A percentile compares a stretch with the other conserved stretches of the same genome.
Evolutionary conservation across 2,329 filamentous ascomycete genomes (phyloP).

Genomic region (Colletotrichum kahawae): DNA sequence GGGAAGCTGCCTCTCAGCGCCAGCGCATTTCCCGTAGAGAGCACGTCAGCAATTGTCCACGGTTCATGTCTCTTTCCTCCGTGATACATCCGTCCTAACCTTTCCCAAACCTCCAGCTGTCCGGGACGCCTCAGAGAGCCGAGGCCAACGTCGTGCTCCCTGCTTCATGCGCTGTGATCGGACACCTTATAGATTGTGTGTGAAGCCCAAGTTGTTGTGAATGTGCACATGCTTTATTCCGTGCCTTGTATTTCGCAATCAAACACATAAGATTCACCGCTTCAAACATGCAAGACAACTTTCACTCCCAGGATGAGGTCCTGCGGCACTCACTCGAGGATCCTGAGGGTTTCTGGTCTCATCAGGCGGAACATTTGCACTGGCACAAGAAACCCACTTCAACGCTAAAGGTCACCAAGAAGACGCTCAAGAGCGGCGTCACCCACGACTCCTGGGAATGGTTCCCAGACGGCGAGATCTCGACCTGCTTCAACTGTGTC

Average conservation of each 20-base stretch:
- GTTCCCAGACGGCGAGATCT: constrained; percentile 89
- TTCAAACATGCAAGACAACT: constrained; percentile 23
- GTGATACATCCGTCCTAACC: neutral
- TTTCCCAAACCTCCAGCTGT: neutral
- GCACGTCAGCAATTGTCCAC: constrained; percentile 7
- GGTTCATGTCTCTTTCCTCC: neutral
- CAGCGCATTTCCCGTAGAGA: neutral
- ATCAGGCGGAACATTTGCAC: constrained; percentile 74
- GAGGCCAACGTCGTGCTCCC: neutral
- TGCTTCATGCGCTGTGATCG: neutral
- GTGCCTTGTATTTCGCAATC: neutral
- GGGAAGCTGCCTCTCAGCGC: constrained; percentile 20
- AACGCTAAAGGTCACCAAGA: constrained; percentile 64
- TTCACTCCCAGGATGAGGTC: constrained; percentile 55
- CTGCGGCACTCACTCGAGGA: constrained; percentile 66
- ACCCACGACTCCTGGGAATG: constrained; percentile 82
- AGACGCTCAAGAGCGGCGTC: constrained; percentile 66
- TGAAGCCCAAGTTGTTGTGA: neutral
- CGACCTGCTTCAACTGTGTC: constrained; percentile 89
- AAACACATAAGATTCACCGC: neutral
- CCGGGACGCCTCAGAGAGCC: neutral
- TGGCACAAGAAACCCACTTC: constrained; percentile 80
- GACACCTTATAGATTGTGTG: neutral
- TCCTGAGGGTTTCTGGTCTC: constrained; percentile 76
- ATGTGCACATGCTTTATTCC: neutral